Conservation (phyloP, 2,329 filamentous ascomycete species). For the Leptographium flavum region DNA sequence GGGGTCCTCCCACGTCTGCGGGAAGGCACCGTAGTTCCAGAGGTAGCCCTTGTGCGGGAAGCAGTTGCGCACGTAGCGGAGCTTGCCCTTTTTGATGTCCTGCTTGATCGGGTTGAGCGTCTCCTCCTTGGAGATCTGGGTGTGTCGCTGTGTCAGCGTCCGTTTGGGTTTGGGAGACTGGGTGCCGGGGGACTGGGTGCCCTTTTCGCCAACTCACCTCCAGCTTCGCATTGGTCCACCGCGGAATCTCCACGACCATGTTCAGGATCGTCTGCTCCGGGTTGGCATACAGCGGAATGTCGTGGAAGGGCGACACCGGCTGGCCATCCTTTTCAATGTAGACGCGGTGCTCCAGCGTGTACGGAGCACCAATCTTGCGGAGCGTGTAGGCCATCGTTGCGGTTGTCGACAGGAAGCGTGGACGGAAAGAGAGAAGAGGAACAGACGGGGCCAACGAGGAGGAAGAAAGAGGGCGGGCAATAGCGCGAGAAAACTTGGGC, state of each 20-base stretch:
- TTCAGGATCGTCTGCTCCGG: slow-evolving; percentile 90
- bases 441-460: background rate
- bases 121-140: slow-evolving; percentile 95
- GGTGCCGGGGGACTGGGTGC: no score
- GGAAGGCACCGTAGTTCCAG: slow-evolving; percentile 99
- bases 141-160: no score
- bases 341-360: slow-evolving; percentile 94
- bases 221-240: slow-evolving; percentile 99
- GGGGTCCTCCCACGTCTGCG: slow-evolving; percentile 98
- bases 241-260: slow-evolving; percentile 98
- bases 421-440: background rate
- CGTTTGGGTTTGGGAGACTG: no score
- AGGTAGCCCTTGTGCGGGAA: slow-evolving; percentile 99
- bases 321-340: slow-evolving; percentile 97
- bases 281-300: slow-evolving; percentile 96
- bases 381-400: slow-evolving; percentile 52
- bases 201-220: slow-evolving; percentile 83
- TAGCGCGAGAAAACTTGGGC: background rate
- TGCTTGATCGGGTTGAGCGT: slow-evolving; percentile 98
- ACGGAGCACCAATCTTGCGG: slow-evolving; percentile 77
- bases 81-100: slow-evolving; percentile 99
- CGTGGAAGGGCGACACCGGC: slow-evolving; percentile 91
- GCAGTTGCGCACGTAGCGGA: slow-evolving; percentile 98
- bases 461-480: background rate
- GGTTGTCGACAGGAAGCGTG: slow-evolving; percentile 15